Evolutionary conservation across 2,329 filamentous ascomycete species (phyloP), one percentile per base, ranked within the genome.

Genomic region (Remersonia thermophila): DNA sequence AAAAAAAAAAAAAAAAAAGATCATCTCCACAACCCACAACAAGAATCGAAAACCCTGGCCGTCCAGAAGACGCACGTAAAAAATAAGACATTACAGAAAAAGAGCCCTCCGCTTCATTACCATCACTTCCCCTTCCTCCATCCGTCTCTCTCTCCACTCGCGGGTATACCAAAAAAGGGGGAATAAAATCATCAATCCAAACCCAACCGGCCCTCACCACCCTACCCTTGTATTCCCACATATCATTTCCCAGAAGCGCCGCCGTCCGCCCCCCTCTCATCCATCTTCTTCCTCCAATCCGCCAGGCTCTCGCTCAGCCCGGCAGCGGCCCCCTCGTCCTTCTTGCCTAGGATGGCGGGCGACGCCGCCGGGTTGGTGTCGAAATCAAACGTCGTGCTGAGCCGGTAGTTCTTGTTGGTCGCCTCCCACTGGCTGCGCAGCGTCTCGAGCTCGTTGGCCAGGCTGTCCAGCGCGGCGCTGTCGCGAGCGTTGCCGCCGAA

Each of bases 341-440:
- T 53, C 29, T 49, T 48, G 9, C 30, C 28, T 6, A 16, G n/a
- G n/a, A n/a, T n/a, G n/a, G n/a, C n/a, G 17, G 31, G 13, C 8
- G 26, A 13, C 5, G 30, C 33, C 30, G 5, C 37, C 35, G 27
- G 46, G 38, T 28, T 36, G 13, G 47, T 37, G 38, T 94, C 87
- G 49, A 93, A 87, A 54, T 95, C 87, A 50, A 93, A 93, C 35
- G 82, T 77, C 52, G 80, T 87, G 58, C 84, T 93, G 30, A 95
- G 65, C 16, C 91, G 80, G 58, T 96, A 95, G 51, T 84, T 93
- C 59, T 93, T 91, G 62, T 89, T 95, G 10, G 86, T 94, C 27
- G 80, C 84, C 61, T 96, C 86, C 91, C 91, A 98, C 51, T 95
- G 87, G 35, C 69, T 83, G 35, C 89, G 77, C 32, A 98, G 68